A percentile compares a stretch with the other conserved stretches of the same genome.
phyloP scores from a whole-genome alignment of 768 basidiomycete genomes.

The Kwoniella mangroviensis region DNA sequence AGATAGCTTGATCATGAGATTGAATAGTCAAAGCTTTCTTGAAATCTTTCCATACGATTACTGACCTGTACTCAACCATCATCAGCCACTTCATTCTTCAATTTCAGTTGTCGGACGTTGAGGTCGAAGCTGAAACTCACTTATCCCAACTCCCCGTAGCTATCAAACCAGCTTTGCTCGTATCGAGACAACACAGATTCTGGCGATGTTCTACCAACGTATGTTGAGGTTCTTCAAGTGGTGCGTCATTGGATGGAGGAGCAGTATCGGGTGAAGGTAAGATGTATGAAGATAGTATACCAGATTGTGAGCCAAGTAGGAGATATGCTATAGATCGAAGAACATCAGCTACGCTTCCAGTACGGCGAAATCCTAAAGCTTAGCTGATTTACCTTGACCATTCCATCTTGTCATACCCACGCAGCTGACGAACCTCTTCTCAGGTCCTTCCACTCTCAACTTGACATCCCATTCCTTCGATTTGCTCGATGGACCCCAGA shows the following conservation, averaged over 20 bases:
- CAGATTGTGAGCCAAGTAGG: conserved; percentile 87
- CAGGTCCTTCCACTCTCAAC: conserved; percentile 57
- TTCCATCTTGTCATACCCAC: conserved; percentile 77
- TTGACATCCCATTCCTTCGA: conserved; percentile 62
- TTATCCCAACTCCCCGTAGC: conserved; percentile 97
- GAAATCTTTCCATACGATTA: conserved; percentile 90
- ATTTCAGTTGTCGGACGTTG: background rate
- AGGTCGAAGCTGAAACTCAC: conserved; percentile 60
- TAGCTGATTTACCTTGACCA: conserved; percentile 43
- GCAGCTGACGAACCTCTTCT: conserved; percentile 74
- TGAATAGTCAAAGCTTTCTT: conserved; percentile 72
- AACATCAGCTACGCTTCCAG: background rate
- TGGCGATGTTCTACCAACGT: conserved; percentile 84
- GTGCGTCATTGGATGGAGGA: conserved; percentile 63
- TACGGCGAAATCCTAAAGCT: too few species aligned
- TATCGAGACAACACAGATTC: conserved; percentile 85
- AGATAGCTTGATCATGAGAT: conserved; percentile 89
- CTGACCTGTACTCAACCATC: conserved; percentile 67
- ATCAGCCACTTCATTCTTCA: conserved; percentile 20
- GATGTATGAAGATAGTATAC: conserved; percentile 75
- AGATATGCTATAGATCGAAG: conserved; percentile 68
- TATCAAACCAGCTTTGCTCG: conserved; percentile 71
- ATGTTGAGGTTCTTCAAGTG: conserved; percentile 73
- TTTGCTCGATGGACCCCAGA: conserved; percentile 67
- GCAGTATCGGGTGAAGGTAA: conserved; percentile 57